Evolutionary conservation across 352 stramenopile genomes (phyloP).

Genomic region (Globisporangium splendens): DNA sequence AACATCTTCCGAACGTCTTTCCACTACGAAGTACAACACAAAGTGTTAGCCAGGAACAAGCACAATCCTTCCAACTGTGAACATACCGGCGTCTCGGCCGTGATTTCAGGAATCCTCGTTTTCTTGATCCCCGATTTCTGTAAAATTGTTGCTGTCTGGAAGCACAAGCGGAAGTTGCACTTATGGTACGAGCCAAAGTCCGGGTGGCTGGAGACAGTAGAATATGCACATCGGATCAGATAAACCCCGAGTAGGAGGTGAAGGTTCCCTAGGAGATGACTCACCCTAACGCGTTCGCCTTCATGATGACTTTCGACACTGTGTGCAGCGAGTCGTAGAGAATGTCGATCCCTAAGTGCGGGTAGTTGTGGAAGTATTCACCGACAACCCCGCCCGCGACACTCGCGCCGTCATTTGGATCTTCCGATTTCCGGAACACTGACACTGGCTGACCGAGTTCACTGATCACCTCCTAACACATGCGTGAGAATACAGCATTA

Average conservation of each 20-base stretch:
- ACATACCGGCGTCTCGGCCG: slow-evolving; percentile 60
- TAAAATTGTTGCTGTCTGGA: slow-evolving; percentile 35
- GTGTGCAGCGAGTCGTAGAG: slow-evolving; percentile 72
- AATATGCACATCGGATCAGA: background rate
- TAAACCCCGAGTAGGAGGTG: background rate
- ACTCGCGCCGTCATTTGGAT: slow-evolving; percentile 57
- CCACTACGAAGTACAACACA: slow-evolving; percentile 39
- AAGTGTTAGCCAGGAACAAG: background rate
- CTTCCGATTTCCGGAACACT: slow-evolving; percentile 73
- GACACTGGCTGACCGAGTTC: slow-evolving; percentile 71
- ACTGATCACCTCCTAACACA: slow-evolving; percentile 63
- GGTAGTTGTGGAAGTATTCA: slow-evolving; percentile 87
- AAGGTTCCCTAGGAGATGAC: background rate
- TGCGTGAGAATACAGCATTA: background rate
- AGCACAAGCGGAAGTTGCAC: slow-evolving; percentile 76
- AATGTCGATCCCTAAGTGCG: slow-evolving; percentile 73
- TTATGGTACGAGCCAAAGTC: slow-evolving; percentile 84
- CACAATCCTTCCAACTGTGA: background rate
- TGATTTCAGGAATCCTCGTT: slow-evolving; percentile 42
- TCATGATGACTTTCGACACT: slow-evolving; percentile 74
- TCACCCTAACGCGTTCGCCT: slow-evolving; percentile 75
- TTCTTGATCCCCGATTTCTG: slow-evolving; percentile 50
- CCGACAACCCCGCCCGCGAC: slow-evolving; percentile 49
- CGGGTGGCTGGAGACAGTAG: slow-evolving; percentile 36
- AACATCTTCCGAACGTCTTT: slow-evolving; percentile 65